Conservation (phyloP, 2,329 filamentous ascomycete genomes). For the Monilinia laxa region DNA sequence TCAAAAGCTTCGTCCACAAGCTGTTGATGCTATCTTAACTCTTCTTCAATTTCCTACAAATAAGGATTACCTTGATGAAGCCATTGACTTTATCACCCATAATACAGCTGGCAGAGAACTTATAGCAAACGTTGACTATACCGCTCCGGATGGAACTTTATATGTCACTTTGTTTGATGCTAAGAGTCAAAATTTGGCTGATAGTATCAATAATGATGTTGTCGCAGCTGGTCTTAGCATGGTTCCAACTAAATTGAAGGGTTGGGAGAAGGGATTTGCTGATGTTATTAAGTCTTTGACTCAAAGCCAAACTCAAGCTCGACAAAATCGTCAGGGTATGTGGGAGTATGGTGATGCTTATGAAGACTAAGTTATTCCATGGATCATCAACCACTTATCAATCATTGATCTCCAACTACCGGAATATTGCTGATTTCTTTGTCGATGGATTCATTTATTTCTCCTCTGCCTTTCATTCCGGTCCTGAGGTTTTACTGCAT, state of each 20-base stretch:
- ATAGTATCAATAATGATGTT: slow-evolving; percentile 88
- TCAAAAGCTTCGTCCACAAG: slow-evolving; percentile 83
- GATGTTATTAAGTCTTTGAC: slow-evolving; percentile 71
- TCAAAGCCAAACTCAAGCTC: slow-evolving; percentile 74
- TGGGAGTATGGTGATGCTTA: slow-evolving; percentile 99
- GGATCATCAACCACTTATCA: neutral
- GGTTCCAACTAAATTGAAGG: slow-evolving; percentile 87
- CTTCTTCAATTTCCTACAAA: slow-evolving; percentile 85
- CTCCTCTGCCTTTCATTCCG: neutral
- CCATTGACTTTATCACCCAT: slow-evolving; percentile 72
- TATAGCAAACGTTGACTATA: slow-evolving; percentile 87
- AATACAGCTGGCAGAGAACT: slow-evolving; percentile 73
- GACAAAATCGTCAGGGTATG: slow-evolving; percentile 78
- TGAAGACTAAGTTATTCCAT: slow-evolving; percentile 62
- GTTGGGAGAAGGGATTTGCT: slow-evolving; percentile 79
- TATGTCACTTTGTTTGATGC: slow-evolving; percentile 88
- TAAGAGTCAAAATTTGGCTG: slow-evolving; percentile 61
- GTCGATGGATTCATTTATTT: neutral
- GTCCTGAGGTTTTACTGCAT: neutral
- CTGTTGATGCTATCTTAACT: slow-evolving; percentile 80
- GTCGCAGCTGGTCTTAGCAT: slow-evolving; percentile 81
- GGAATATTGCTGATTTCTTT: no score
- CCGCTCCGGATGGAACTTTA: slow-evolving; percentile 77
- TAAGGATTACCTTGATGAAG: slow-evolving; percentile 79
- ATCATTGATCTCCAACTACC: neutral